phyloP scores from a whole-genome alignment of 257 asterid genomes.

The Solanum verrucosum region DNA sequence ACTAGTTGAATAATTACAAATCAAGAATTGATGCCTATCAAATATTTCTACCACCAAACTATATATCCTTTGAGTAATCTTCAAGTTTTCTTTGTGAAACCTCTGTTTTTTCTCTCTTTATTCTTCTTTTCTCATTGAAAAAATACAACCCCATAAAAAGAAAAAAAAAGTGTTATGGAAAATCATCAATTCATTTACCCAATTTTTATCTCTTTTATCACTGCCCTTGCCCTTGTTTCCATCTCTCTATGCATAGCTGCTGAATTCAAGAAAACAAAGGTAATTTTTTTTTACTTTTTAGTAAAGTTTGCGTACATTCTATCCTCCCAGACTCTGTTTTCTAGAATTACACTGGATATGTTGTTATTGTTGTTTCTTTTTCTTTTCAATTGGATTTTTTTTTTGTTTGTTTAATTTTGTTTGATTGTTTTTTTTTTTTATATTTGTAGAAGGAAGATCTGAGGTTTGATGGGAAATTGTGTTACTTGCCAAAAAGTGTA shows the following conservation, averaged over 20 bases:
- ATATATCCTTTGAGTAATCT: slow-evolving; percentile 32
- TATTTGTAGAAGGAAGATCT: slow-evolving; percentile 46
- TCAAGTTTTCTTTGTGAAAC: slow-evolving; percentile 19
- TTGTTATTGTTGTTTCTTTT: too few relatives aligned
- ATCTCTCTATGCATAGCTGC: slow-evolving; percentile 60
- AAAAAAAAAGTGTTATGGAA: slow-evolving; percentile 27
- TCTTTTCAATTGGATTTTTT: neutral
- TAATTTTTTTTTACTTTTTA: neutral
- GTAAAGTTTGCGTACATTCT: neutral
- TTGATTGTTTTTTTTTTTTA: neutral
- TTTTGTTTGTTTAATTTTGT: neutral
- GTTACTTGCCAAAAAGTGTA: slow-evolving; percentile 44
- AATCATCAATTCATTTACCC: slow-evolving; percentile 12
- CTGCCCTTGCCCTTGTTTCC: slow-evolving; percentile 35
- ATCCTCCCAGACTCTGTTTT: too few relatives aligned
- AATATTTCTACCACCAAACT: neutral
- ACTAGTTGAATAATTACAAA: neutral
- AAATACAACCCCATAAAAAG: neutral
- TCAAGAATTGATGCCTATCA: neutral
- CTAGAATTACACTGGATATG: neutral
- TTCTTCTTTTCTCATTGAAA: neutral
- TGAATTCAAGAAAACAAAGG: slow-evolving; percentile 67
- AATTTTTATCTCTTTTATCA: slow-evolving; percentile 11
- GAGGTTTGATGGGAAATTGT: slow-evolving; percentile 50
- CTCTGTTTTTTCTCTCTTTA: neutral